A percentile compares a stretch with the other conserved stretches of the same genome.
Evolutionary conservation across 2,329 filamentous ascomycete genomes (phyloP).

Genomic region (Cladophialophora immunda): DNA sequence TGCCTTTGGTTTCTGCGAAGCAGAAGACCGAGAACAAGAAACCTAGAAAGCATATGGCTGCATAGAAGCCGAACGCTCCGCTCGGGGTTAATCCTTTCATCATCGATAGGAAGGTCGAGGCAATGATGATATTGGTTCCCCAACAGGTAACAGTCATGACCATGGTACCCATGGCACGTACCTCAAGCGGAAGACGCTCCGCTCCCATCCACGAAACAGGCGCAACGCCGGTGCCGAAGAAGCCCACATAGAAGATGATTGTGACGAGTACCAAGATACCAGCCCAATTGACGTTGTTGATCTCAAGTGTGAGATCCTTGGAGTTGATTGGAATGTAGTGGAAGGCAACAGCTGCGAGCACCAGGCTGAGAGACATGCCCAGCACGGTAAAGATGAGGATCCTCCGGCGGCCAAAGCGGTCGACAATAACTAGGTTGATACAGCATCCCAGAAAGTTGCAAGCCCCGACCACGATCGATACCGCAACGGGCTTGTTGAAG

Average conservation of each 20-base stretch:
- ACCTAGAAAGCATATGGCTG: constrained; percentile 71
- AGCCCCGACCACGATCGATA: constrained; percentile 78
- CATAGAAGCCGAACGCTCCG: constrained; percentile 83
- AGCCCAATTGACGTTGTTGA: constrained; percentile 42
- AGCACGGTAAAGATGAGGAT: constrained; percentile 85
- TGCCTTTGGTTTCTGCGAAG: constrained; percentile 85
- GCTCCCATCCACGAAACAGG: constrained; percentile 96
- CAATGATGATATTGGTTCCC: constrained; percentile 84
- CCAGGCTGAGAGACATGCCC: constrained; percentile 78
- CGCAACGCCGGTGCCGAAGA: constrained; percentile 85
- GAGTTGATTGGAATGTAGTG: constrained; percentile 59
- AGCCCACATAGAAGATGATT: constrained; percentile 83
- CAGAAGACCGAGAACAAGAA: constrained; percentile 74
- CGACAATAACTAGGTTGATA: constrained; percentile 64
- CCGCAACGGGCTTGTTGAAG: constrained; percentile 80
- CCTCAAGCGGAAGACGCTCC: constrained; percentile 80
- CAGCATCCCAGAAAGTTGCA: constrained; percentile 72
- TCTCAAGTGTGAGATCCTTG: constrained; percentile 28
- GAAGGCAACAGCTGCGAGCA: constrained; percentile 77
- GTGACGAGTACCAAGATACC: constrained; percentile 71
- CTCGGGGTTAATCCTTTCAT: constrained; percentile 77
- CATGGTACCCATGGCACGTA: constrained; percentile 70
- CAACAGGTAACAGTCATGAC: constrained; percentile 76
- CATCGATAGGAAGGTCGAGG: constrained; percentile 85
- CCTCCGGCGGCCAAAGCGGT: constrained; percentile 77